These are phyloP conservation scores for Beta lomatogona DNA, from an alignment of 179 eudicot genomes.

Conservation along the genomic window DNA sequence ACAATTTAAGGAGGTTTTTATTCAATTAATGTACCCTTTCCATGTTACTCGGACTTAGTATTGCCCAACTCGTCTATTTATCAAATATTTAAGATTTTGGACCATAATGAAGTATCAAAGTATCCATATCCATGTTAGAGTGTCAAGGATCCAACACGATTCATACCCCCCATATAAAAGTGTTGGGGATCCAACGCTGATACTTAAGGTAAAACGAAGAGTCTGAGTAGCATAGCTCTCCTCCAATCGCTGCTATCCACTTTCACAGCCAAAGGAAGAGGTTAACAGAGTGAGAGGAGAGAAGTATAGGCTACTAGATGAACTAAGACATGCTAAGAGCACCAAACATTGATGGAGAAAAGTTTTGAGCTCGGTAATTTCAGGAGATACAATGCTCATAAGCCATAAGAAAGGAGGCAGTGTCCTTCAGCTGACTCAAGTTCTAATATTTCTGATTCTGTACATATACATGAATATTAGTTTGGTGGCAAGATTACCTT, in stretches of 20 bases:
- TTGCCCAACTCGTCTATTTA: no score
- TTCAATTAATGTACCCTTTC: background rate
- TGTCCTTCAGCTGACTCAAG: background rate
- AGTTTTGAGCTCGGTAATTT: background rate
- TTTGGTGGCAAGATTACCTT: constrained; percentile 53
- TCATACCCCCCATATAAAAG: no score
- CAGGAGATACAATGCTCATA: constrained; percentile 4
- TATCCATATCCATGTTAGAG: no score
- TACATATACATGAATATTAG: background rate
- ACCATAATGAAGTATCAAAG: no score
- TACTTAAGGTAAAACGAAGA: no score
- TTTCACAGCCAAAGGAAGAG: background rate
- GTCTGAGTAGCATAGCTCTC: background rate
- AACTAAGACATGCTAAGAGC: background rate
- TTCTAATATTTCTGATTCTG: background rate
- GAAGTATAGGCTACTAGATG: background rate
- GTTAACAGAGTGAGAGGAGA: background rate
- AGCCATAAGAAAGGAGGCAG: constrained; percentile 1
- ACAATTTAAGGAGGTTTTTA: background rate
- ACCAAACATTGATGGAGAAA: background rate
- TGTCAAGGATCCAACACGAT: no score
- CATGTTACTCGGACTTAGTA: no score
- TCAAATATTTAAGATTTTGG: no score
- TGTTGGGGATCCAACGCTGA: no score
- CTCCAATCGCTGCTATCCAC: background rate